Evolutionary conservation across 805 yeast species (phyloP), one percentile per base, ranked within the genome.

Genomic region (Nadsonia fulvescens): DNA sequence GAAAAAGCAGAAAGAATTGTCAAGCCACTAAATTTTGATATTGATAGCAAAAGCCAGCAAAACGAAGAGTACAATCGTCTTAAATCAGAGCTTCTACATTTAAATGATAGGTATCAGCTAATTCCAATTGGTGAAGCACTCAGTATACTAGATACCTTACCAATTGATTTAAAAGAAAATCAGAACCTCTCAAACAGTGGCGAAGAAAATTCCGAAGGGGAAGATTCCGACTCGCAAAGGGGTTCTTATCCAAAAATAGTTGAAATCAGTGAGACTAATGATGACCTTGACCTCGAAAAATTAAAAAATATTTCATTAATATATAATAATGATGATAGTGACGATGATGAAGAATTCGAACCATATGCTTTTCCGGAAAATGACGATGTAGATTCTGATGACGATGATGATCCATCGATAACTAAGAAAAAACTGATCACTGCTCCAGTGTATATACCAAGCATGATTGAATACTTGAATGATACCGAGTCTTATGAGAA

Each of bases 391-490:
- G 69, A 66, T 13, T 71, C 73, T 9, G 28, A 26, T 14, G 33
- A 30, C 12, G 33, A 31, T n/a, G 44, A 40, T 18, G 44, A 40
- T 25, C 18, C 68, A 60, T 34, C 63, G 3, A 49, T 49, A 1
- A 38, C 49, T 8, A 41, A 44, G 5, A 44, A 46, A 2, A 49
- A 43, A 4, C 53, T 66, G 0, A 42, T 58, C 0, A 46, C 52
- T 2, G n/a, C n/a, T n/a, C 82, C 81, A 0, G 57, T 78, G 2
- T 86, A 79, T 38, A 48, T 86, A 20, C 71, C 75, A 35, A 93
- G 81, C 33, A 50, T 83, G 12, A 39, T 79, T 4, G 47, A 53
- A 8, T 75, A 72, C 37, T 53, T 75, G 10, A 51, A 53, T 7
- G 54, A 58, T 0, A 62, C 62, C 15, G 43, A 51, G 2, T 68